These are phyloP conservation scores for Penicillium argentinense DNA, from an alignment of 495 filamentous ascomycete species.

Conservation along the genomic window DNA sequence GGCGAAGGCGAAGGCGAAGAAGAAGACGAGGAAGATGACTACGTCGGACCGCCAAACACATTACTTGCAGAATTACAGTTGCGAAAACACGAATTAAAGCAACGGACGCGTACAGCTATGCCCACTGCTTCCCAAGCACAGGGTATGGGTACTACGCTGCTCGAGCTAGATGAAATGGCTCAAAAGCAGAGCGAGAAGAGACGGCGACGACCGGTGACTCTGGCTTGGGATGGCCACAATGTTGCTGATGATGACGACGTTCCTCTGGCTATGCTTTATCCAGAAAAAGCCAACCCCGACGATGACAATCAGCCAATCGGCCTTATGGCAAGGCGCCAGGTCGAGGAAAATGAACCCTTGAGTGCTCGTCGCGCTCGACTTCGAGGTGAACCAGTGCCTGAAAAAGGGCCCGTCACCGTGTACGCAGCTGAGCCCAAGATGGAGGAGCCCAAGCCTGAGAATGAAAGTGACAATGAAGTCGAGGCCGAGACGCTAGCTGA, in stretches of 20 bases:
- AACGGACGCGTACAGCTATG: slow-evolving; percentile 67
- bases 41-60: slow-evolving; percentile 76
- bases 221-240: slow-evolving; percentile 84
- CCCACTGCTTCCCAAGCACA: slow-evolving; percentile 67
- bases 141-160: slow-evolving; percentile 70
- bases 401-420: slow-evolving; percentile 40
- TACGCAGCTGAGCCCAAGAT: slow-evolving; percentile 26
- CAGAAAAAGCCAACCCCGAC: slow-evolving; percentile 54
- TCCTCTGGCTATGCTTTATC: slow-evolving; percentile 78
- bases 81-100: slow-evolving; percentile 79
- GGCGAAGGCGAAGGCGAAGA: slow-evolving; percentile 40
- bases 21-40: slow-evolving; percentile 49
- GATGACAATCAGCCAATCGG: slow-evolving; percentile 73
- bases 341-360: slow-evolving; percentile 91
- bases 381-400: slow-evolving; percentile 50
- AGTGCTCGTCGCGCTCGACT: slow-evolving; percentile 77
- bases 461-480: slow-evolving; percentile 45
- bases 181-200: slow-evolving; percentile 79
- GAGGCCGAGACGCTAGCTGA: slow-evolving; percentile 81
- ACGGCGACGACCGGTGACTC: slow-evolving; percentile 68
- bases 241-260: slow-evolving; percentile 70
- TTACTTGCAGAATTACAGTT: slow-evolving; percentile 89
- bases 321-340: slow-evolving; percentile 76
- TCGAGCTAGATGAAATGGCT: slow-evolving; percentile 88
- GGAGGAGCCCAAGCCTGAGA: slow-evolving; percentile 8